Percentiles rank a stretch among this genome's conserved stretches.
Evolutionary conservation across 108 stramenopile genomes (phyloP).

Genomic region (Pseudonitzschia delicatissima): DNA sequence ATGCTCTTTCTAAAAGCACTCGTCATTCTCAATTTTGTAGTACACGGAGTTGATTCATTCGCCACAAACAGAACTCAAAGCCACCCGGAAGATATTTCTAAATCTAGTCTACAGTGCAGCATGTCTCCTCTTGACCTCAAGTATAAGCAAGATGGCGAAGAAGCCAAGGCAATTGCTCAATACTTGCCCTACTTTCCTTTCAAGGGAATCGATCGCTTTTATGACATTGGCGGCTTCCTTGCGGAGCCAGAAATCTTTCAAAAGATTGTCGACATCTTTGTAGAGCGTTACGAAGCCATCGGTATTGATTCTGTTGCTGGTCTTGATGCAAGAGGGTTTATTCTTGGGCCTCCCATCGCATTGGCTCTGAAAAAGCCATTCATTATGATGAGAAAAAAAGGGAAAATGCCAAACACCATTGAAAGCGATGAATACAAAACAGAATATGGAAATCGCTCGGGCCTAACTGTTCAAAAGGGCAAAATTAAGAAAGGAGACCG

Average conservation of each 20-base stretch:
- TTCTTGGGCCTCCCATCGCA: conserved; percentile 96
- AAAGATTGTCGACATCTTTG: conserved; percentile 88
- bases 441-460: conserved; percentile 93
- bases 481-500: conserved; percentile 83
- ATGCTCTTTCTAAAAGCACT: background rate
- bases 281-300: conserved; percentile 67
- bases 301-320: conserved; percentile 89
- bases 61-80: background rate
- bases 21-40: background rate
- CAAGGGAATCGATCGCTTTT: conserved; percentile 97
- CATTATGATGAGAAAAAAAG: conserved; percentile 97
- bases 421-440: conserved; percentile 79
- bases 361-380: conserved; percentile 95
- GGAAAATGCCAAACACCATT: conserved; percentile 97
- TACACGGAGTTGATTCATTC: background rate
- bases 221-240: conserved; percentile 97
- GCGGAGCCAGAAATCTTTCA: conserved; percentile 85
- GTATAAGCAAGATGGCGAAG: conserved; percentile 79
- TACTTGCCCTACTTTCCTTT: conserved; percentile 97
- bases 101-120: background rate
- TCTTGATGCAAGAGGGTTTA: conserved; percentile 94
- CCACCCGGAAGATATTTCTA: background rate
- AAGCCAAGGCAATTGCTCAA: conserved; percentile 87
- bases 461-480: conserved; percentile 87
- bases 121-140: conserved; percentile 20